Conservation (phyloP, 1,139 yeast genomes). For the Debaryomyces robertsiae region DNA sequence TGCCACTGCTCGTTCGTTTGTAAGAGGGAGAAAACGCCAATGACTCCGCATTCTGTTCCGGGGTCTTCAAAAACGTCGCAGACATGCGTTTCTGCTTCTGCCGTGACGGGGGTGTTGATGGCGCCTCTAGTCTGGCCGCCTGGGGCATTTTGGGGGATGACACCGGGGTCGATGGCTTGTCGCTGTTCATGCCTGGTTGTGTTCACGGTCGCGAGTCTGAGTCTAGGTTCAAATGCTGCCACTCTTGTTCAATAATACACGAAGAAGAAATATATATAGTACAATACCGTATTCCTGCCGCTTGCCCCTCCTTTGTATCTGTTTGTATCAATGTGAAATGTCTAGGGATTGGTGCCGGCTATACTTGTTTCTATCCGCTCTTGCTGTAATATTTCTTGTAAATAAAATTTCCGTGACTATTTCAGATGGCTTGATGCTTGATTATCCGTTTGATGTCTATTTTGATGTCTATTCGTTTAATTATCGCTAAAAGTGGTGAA, state of each 20-base stretch:
- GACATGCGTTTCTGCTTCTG: conserved; percentile 25
- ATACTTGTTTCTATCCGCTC: no score
- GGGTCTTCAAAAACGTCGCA: conserved; percentile 32
- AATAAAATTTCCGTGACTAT: no score
- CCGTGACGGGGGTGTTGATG: conserved; percentile 33
- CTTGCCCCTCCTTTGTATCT: not conserved
- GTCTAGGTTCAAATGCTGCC: not conserved
- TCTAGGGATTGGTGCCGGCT: conserved; percentile 4
- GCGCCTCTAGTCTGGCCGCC: conserved; percentile 22
- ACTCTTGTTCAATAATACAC: conserved; percentile 1
- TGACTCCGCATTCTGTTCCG: conserved; percentile 27
- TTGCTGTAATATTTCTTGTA: no score
- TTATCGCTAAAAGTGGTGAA: no score
- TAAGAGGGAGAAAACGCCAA: conserved; percentile 46
- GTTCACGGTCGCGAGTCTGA: no score
- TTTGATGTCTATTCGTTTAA: not conserved
- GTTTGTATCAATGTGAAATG: conserved; percentile 9
- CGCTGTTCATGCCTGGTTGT: conserved; percentile 16
- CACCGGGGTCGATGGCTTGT: conserved; percentile 41
- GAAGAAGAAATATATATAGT: not conserved
- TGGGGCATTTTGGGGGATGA: conserved; percentile 30
- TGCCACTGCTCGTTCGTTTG: conserved; percentile 37
- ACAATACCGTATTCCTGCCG: not conserved
- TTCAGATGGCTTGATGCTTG: not conserved
- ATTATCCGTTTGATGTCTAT: conserved; percentile 1